Conservation (phyloP, 1,284 basidiomycete genomes). For the Apiotrichum sp. region DNA sequence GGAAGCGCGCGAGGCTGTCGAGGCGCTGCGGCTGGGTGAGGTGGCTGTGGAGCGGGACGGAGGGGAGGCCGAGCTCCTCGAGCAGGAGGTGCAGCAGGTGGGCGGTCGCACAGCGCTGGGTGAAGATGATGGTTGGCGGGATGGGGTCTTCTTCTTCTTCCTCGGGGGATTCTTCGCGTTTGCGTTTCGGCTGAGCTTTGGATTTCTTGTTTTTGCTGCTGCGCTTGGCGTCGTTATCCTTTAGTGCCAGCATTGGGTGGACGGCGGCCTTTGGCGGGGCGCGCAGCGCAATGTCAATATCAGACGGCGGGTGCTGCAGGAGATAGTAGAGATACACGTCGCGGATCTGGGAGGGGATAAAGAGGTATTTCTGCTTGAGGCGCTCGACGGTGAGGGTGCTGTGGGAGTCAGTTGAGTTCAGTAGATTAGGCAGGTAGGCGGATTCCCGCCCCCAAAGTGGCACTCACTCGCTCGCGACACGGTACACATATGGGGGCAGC, state of each 20-base stretch:
- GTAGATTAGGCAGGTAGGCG: no score
- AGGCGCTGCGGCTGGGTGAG: constrained; percentile 81
- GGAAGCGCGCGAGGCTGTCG: constrained; percentile 76
- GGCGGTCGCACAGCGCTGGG: constrained; percentile 75
- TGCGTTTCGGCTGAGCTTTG: constrained; percentile 14
- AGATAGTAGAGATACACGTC: constrained; percentile 90
- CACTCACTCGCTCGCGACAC: constrained; percentile 67
- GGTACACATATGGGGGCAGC: constrained; percentile 77
- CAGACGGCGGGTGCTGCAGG: constrained; percentile 78
- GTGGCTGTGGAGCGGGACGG: constrained; percentile 85
- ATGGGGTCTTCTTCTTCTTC: constrained; percentile 51
- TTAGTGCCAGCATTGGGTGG: neutral
- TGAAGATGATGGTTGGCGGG: constrained; percentile 93
- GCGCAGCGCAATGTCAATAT: constrained; percentile 50
- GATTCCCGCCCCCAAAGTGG: no score
- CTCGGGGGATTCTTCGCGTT: constrained; percentile 30
- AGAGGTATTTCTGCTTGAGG: constrained; percentile 82
- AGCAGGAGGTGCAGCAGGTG: constrained; percentile 81
- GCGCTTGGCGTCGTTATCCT: constrained; percentile 1
- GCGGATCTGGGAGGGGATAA: constrained; percentile 90
- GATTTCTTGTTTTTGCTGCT: constrained; percentile 14
- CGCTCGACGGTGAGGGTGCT: constrained; percentile 80
- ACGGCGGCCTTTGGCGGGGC: constrained; percentile 31
- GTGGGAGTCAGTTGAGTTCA: neutral
- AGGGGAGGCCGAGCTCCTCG: constrained; percentile 71